A percentile compares a stretch with the other conserved stretches of the same genome.
Evolutionary conservation across 2,329 filamentous ascomycete genomes (phyloP).

Genomic region (Neofusicoccum umdonicola): DNA sequence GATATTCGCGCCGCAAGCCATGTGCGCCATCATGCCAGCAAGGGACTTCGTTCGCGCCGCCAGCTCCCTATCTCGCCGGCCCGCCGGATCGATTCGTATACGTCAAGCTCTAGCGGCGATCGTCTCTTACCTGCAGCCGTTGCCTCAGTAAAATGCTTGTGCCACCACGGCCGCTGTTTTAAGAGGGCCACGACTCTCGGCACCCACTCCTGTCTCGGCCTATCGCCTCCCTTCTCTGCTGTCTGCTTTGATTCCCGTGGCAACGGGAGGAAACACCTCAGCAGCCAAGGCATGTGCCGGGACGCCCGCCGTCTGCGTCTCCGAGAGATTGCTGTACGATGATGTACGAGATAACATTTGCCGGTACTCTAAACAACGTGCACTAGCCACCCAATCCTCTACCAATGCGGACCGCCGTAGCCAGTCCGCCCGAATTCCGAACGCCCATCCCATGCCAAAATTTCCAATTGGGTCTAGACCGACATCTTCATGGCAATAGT

Average conservation of each 20-base stretch:
- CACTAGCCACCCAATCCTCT: background rate
- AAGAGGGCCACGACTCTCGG: constrained; percentile 1
- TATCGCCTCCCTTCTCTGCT: background rate
- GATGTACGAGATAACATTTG: constrained; percentile 2
- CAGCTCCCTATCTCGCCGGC: background rate
- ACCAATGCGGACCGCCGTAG: background rate
- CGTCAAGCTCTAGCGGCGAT: background rate
- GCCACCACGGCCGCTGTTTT: background rate
- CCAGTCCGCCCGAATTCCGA: background rate
- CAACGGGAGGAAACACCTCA: background rate
- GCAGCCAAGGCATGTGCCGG: too few relatives aligned
- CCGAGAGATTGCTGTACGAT: background rate
- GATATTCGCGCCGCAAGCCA: background rate
- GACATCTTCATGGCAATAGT: constrained; percentile 98
- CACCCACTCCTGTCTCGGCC: background rate
- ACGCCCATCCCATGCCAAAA: background rate
- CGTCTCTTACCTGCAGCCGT: background rate
- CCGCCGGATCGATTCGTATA: background rate
- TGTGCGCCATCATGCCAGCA: background rate
- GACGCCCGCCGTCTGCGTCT: too few relatives aligned
- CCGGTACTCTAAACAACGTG: background rate
- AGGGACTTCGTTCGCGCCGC: background rate
- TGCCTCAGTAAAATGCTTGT: background rate
- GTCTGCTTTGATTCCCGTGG: background rate
- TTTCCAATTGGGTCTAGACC: constrained; percentile 52